Percentiles rank a stretch among this genome's conserved stretches.
Evolutionary conservation across 257 asterid genomes (phyloP).

Genomic region (Plantago ovata): DNA sequence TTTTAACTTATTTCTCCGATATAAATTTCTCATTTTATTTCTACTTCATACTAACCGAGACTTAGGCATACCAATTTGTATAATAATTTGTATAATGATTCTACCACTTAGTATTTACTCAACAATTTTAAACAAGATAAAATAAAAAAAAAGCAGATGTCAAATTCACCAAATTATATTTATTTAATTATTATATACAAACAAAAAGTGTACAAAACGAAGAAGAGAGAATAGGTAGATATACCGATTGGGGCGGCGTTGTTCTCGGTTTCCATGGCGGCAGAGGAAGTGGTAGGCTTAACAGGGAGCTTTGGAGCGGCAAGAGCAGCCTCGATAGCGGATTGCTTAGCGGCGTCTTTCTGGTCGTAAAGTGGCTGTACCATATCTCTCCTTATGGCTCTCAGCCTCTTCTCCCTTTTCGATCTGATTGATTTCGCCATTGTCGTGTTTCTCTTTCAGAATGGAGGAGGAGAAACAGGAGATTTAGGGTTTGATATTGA

Average conservation of each 20-base stretch:
- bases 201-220: neutral
- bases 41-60: too few relatives aligned
- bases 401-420: conserved; percentile 83
- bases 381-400: conserved; percentile 80
- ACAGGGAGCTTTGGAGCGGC: conserved; percentile 88
- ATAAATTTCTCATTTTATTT: too few relatives aligned
- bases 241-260: conserved; percentile 28
- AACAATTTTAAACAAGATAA: too few relatives aligned
- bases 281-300: conserved; percentile 26
- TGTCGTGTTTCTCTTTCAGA: conserved; percentile 6
- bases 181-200: too few relatives aligned
- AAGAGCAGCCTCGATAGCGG: conserved; percentile 79
- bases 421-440: conserved; percentile 89
- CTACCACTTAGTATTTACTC: too few relatives aligned
- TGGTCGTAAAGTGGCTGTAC: conserved; percentile 67
- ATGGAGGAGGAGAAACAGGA: too few relatives aligned
- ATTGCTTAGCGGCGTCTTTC: conserved; percentile 84
- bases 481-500: too few relatives aligned
- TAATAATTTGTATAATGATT: too few relatives aligned
- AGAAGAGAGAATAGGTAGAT: conserved; percentile 6
- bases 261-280: conserved; percentile 26
- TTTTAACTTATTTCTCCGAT: too few relatives aligned
- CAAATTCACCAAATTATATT: too few relatives aligned
- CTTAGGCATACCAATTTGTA: too few relatives aligned
- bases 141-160: too few relatives aligned